Base-by-base conservation (phyloP, 495 filamentous ascomycete species). In the Corynascus novoguineensis region DNA sequence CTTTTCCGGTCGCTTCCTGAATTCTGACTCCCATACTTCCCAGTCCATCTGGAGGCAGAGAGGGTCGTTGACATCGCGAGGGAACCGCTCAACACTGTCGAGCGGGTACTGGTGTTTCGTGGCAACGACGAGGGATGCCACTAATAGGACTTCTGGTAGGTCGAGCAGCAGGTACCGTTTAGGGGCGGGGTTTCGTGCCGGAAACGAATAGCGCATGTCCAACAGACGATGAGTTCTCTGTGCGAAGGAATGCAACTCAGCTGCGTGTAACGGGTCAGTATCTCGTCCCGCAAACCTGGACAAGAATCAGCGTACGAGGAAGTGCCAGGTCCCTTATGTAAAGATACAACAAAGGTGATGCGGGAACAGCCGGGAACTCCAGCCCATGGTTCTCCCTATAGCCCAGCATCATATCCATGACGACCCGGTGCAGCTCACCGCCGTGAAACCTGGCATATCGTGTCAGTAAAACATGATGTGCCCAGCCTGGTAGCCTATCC, bases 91-190 rank as follows among this genome's bases (percentile, higher is more conserved):
- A 10, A 83, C 57, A 14, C 74, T 73, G 65, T 93, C 88, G 32
- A 96, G 80, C 0, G 91, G 88, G 64, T 88, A 90, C 21, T 84
- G 69, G 5, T 95, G 68, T 64, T 97, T 97, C 7, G 85, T 82
- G 10, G 85, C 81, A 22, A 96, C 79, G 5, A 96, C 74, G n/a
- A 96, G 64, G 6, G 91, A 70, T 19, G 82, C 76, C 46, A 89
- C 76, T 0, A 97, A 66, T 40, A 86, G 78, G 3, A 86, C 71
- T 64, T 97, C 93, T 0, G 93, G 93, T n/a, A 79, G 58, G 64
- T 71, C 62, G 71, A 78, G 58, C 29, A 68, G 53, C 61, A 65
- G 59, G 19, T 67, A 53, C 47, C 34, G 32, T 28, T 22, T 57
- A n/a, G 48, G 47, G 1, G 15, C 11, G 6, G 31, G 11, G 1